A percentile compares a stretch with the other conserved stretches of the same genome.
Conservation (phyloP, 1,139 yeast species). For the Scheffersomyces stambukii region DNA sequence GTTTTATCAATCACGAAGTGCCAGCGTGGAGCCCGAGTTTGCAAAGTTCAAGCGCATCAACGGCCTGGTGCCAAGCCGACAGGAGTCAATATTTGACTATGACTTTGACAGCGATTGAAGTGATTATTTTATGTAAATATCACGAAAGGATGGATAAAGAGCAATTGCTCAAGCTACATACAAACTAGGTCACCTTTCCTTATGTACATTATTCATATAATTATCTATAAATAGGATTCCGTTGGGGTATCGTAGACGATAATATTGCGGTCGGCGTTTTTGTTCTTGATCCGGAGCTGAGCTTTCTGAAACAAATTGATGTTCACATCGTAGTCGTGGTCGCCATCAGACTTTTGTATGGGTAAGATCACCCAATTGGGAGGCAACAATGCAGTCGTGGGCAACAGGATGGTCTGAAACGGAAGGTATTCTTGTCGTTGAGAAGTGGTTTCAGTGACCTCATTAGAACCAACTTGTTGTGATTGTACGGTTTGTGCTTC, state of each 20-base stretch:
- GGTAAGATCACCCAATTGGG: constrained; percentile 36
- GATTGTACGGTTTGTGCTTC: constrained; percentile 1
- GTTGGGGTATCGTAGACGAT: constrained; percentile 7
- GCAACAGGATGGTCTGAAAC: constrained; percentile 10
- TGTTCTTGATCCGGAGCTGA: constrained; percentile 11
- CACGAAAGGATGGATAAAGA: constrained; percentile 2
- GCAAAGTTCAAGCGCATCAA: constrained; percentile 1
- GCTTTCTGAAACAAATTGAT: constrained; percentile 16
- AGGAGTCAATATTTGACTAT: constrained; percentile 13
- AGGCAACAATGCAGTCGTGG: constrained; percentile 26
- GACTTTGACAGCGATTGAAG: constrained; percentile 32
- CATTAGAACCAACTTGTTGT: background rate
- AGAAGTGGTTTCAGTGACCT: constrained; percentile 3
- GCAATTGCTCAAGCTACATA: too few relatives aligned
- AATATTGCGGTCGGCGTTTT: constrained; percentile 7
- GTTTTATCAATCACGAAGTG: constrained; percentile 5
- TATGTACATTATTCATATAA: too few relatives aligned
- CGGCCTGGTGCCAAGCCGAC: constrained; percentile 5
- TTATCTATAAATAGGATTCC: constrained; percentile 4
- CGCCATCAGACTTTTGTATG: constrained; percentile 11
- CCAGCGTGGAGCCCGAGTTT: constrained; percentile 7
- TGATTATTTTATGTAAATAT: too few relatives aligned
- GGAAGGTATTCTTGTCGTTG: constrained; percentile 2
- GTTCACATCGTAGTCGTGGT: constrained; percentile 15
- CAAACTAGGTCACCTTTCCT: too few relatives aligned